Percentiles rank a stretch among this genome's conserved stretches.
Evolutionary conservation across 352 stramenopile species (phyloP).

Genomic region (Saprolegnia parasitica): DNA sequence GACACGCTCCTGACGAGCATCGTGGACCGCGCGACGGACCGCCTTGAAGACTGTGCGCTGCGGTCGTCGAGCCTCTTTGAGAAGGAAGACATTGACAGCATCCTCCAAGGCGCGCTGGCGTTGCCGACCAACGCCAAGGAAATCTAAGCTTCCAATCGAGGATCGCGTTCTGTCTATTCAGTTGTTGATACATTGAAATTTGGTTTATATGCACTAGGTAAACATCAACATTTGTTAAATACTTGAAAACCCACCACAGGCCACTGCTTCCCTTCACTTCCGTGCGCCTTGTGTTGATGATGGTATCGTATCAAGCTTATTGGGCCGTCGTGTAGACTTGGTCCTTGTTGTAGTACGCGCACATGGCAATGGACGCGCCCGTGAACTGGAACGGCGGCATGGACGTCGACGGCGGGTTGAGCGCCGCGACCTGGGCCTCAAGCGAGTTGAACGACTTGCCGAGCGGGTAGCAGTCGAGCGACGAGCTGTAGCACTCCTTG

Average conservation of each 20-base stretch:
- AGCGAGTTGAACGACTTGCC: slow-evolving; percentile 25
- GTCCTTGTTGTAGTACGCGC: slow-evolving; percentile 31
- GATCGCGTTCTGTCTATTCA: slow-evolving; percentile 24
- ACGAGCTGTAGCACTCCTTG: slow-evolving; percentile 28
- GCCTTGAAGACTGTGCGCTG: slow-evolving; percentile 41
- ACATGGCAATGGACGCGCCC: slow-evolving; percentile 27
- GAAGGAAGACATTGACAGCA: slow-evolving; percentile 53
- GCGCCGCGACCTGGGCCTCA: slow-evolving; percentile 17
- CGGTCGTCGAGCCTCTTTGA: slow-evolving; percentile 44
- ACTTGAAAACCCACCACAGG: slow-evolving; percentile 15
- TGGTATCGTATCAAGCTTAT: slow-evolving; percentile 17
- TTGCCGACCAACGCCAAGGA: slow-evolving; percentile 26
- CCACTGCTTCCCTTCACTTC: neutral
- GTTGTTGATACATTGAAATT: slow-evolving; percentile 23
- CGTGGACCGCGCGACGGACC: slow-evolving; percentile 48
- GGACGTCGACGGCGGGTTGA: slow-evolving; percentile 21
- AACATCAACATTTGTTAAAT: slow-evolving; percentile 32
- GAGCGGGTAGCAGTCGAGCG: slow-evolving; percentile 27
- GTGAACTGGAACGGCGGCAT: slow-evolving; percentile 28
- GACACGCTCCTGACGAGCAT: slow-evolving; percentile 46
- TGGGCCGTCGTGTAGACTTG: slow-evolving; percentile 24
- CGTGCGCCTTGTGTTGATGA: neutral
- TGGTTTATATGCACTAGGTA: slow-evolving; percentile 26
- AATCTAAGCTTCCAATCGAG: neutral
- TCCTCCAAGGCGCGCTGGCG: slow-evolving; percentile 46